phyloP scores from a whole-genome alignment of 352 stramenopile species.

The Pythium myriotylum region DNA sequence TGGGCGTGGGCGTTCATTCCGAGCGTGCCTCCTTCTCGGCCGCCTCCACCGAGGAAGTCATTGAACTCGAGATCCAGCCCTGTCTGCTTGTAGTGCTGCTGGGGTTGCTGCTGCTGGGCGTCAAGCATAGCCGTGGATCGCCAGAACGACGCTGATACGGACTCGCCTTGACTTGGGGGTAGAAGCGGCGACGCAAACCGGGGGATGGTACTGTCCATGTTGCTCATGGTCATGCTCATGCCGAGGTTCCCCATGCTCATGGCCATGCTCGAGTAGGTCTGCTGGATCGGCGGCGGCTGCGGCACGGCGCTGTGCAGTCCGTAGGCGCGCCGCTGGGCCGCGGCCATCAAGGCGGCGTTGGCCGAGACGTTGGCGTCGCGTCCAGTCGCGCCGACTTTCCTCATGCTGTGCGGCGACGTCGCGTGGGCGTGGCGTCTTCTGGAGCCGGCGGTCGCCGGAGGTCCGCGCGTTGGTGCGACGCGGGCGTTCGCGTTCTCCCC shows the following conservation, averaged over 20 bases:
- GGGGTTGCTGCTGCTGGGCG: conserved; percentile 13
- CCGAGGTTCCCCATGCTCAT: conserved; percentile 26
- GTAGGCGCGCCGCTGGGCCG: conserved; percentile 9
- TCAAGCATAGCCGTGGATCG: conserved; percentile 21
- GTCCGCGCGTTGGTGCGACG: too few relatives aligned
- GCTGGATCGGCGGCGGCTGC: not conserved
- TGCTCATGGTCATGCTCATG: conserved; percentile 31
- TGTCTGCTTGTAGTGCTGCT: conserved; percentile 22
- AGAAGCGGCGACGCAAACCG: conserved; percentile 12
- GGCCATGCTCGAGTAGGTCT: conserved; percentile 15
- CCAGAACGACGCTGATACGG: conserved; percentile 21
- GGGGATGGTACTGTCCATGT: conserved; percentile 26
- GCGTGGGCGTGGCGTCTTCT: not conserved
- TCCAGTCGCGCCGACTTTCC: conserved; percentile 5
- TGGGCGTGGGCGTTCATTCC: conserved; percentile 1
- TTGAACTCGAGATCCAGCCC: conserved; percentile 26
- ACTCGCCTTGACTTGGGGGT: conserved; percentile 13
- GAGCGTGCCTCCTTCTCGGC: not conserved
- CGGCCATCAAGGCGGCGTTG: conserved; percentile 2
- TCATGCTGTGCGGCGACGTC: not conserved
- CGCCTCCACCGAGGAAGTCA: conserved; percentile 19
- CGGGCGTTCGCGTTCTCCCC: not conserved
- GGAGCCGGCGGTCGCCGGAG: not conserved
- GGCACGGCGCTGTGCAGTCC: conserved; percentile 1
- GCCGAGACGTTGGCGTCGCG: not conserved